Evolutionary conservation across 225 moss, liverwort and hornwort species (phyloP).

Genomic region (Physcomitrellopsis africana): DNA sequence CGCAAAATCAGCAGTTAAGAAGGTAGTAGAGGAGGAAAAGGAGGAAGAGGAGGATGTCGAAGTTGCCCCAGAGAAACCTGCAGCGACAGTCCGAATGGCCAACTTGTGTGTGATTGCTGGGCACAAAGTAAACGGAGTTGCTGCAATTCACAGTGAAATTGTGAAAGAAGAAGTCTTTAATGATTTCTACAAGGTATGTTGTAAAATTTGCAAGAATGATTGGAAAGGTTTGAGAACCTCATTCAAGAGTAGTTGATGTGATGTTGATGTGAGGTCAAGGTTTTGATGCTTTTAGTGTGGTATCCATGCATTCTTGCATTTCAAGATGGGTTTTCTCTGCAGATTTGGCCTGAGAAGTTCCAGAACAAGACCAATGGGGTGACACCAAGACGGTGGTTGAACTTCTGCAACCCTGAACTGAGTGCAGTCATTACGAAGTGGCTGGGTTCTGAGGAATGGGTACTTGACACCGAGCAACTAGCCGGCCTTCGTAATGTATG

Average conservation of each 20-base stretch:
- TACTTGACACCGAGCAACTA: slow-evolving; percentile 79
- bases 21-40: slow-evolving; percentile 13
- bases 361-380: slow-evolving; percentile 99
- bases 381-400: slow-evolving; percentile 94
- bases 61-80: slow-evolving; percentile 34
- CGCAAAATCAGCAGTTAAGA: slow-evolving; percentile 22
- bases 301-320: too few species aligned
- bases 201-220: background rate
- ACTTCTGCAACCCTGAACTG: slow-evolving; percentile 91
- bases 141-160: slow-evolving; percentile 95
- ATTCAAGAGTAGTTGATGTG: too few species aligned
- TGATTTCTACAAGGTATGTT: slow-evolving; percentile 83
- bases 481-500: slow-evolving; percentile 74
- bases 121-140: slow-evolving; percentile 94
- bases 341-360: slow-evolving; percentile 97
- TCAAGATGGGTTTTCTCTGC: slow-evolving; percentile 18
- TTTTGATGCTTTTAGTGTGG: background rate
- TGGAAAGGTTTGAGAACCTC: background rate
- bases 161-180: slow-evolving; percentile 95
- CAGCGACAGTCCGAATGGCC: slow-evolving; percentile 81
- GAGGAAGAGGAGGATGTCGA: slow-evolving; percentile 5
- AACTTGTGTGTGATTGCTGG: slow-evolving; percentile 92
- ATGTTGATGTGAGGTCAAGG: background rate
- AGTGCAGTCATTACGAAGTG: slow-evolving; percentile 93
- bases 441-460: slow-evolving; percentile 94